Percentiles rank a stretch among this genome's conserved stretches.
Evolutionary conservation across 192 early-diverging fungal genomes (phyloP).

Genomic region (Coemansia sp.): DNA sequence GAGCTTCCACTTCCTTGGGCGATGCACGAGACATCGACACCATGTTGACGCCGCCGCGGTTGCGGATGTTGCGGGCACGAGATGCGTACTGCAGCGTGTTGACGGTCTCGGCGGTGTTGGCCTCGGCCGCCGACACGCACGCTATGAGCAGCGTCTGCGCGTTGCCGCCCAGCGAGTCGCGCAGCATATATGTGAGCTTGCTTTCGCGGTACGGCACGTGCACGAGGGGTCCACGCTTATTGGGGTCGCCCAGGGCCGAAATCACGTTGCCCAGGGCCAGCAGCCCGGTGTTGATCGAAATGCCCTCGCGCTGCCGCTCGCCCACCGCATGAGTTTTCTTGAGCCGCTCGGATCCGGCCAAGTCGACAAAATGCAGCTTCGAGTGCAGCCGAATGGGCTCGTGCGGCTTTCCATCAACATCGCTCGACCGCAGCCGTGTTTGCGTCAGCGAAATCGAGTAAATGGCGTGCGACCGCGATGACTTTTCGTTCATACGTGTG

Average conservation of each 20-base stretch:
- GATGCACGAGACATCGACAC: constrained; percentile 59
- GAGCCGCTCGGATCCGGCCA: constrained; percentile 94
- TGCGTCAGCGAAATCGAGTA: constrained; percentile 89
- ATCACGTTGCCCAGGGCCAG: constrained; percentile 98
- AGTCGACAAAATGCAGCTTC: constrained; percentile 98
- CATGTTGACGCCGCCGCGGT: constrained; percentile 75
- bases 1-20: constrained; percentile 64
- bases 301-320: constrained; percentile 92
- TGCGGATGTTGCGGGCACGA: constrained; percentile 93
- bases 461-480: constrained; percentile 95
- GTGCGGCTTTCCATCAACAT: constrained; percentile 16
- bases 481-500: constrained; percentile 97
- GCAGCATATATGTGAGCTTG: constrained; percentile 93
- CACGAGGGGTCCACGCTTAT: constrained; percentile 46
- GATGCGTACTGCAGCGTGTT: constrained; percentile 97
- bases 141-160: constrained; percentile 94
- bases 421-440: constrained; percentile 45
- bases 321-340: constrained; percentile 93
- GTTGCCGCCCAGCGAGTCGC: constrained; percentile 95
- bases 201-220: constrained; percentile 97
- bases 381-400: constrained; percentile 68
- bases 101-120: constrained; percentile 84
- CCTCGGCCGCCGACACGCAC: constrained; percentile 85
- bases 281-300: constrained; percentile 94
- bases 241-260: constrained; percentile 85